Evolutionary conservation across 139 green algal species (phyloP), one percentile per base, ranked within the genome.

Genomic region (Picochlorum sp.): DNA sequence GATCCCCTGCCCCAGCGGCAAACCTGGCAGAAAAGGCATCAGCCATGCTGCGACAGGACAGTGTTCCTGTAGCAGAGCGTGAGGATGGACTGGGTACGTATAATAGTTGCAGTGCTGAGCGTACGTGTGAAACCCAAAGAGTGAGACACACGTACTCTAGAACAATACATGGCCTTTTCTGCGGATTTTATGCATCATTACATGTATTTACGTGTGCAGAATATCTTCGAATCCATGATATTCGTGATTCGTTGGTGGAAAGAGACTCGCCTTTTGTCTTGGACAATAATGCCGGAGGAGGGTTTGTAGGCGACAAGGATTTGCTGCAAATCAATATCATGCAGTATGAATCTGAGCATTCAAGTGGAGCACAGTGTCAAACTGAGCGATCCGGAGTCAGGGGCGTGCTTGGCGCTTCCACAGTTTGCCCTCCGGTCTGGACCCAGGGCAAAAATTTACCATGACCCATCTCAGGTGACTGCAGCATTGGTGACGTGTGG

Each of bases 401-500:
- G 30, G 52, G 10, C 52, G 4, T 89, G 83, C 65, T 73, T 87
- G 14, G 30, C 75, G 15, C 74, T 95, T 62, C 86, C 86, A 0
- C 75, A 82, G 61, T 95, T 76, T 67, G 75, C 85, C 45, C 84
- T 89, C 26, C 76, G 90, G 16, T 80, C 79, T n/a, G 90, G 90
- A 0, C 87, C 90, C 1, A 75, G 90, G 18, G 70, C 69, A 38
- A 85, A 55, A 9, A 85, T 96, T 38, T 92, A 90, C 69, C 92
- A 88, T 51, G 70, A 96, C 61, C 64, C 70, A 10, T 30, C 69
- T 41, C 81, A 95, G 77, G 90, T 97, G 9, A 85, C 79, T 28
- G 90, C 90, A 6, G 88, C 87, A 7, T 84, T 97, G 20, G 89
- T 96, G 8, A 97, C 90, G 4, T 97, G 91, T 67, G 91, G 91